These are phyloP conservation scores for Cryptosporidium viatorum DNA, from an alignment of 169 alveolate genomes.

Conservation along the genomic window DNA sequence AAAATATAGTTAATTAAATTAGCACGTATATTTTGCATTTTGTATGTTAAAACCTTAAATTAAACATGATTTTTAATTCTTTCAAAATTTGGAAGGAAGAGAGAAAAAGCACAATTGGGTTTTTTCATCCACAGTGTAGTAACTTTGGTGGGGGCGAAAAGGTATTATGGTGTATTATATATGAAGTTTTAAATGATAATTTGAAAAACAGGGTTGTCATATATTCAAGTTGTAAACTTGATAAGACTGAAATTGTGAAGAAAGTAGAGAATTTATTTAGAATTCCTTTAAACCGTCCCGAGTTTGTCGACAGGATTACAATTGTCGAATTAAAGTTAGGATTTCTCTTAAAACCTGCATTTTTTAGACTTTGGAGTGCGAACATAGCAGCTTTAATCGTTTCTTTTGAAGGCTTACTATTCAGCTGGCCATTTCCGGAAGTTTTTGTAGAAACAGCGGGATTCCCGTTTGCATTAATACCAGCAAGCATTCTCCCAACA, in stretches of 20 bases:
- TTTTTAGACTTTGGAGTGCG: slow-evolving; percentile 41
- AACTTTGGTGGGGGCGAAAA: slow-evolving; percentile 77
- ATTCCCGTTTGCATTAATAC: slow-evolving; percentile 35
- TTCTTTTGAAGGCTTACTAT: slow-evolving; percentile 41
- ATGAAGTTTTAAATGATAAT: slow-evolving; percentile 5
- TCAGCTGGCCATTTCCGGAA: slow-evolving; percentile 49
- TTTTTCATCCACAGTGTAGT: slow-evolving; percentile 76
- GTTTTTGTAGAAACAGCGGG: slow-evolving; percentile 74
- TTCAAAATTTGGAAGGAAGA: slow-evolving; percentile 18
- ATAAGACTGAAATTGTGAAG: not conserved
- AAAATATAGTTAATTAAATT: not conserved
- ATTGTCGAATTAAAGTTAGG: slow-evolving; percentile 19
- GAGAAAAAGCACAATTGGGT: slow-evolving; percentile 44
- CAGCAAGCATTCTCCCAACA: slow-evolving; percentile 56
- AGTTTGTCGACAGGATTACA: slow-evolving; percentile 26
- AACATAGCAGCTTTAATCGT: slow-evolving; percentile 44
- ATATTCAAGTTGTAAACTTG: slow-evolving; percentile 6
- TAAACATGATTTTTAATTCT: slow-evolving; percentile 6
- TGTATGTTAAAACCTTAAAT: not conserved
- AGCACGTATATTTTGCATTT: not conserved
- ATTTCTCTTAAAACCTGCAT: not conserved
- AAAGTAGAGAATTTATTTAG: slow-evolving; percentile 4
- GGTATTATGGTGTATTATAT: slow-evolving; percentile 74
- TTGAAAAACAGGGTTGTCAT: slow-evolving; percentile 24
- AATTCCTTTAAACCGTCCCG: slow-evolving; percentile 9